Conservation (phyloP, 2,329 filamentous ascomycete species). For the Colletotrichum scovillei region DNA sequence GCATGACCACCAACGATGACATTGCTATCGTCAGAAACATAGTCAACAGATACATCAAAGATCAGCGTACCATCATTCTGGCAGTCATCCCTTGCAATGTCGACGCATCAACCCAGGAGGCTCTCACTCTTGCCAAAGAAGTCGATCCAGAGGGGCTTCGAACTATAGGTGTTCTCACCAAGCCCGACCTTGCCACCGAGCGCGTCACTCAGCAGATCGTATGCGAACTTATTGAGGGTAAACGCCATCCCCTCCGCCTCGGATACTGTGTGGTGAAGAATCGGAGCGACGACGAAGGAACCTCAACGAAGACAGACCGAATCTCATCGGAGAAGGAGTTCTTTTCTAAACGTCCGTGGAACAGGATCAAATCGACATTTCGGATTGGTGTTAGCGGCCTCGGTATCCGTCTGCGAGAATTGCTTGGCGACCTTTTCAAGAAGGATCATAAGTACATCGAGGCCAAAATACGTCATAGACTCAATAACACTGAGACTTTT, state of each 20-base stretch:
- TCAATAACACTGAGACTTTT: background rate
- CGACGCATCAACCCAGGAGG: conserved; percentile 56
- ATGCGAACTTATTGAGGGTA: conserved; percentile 54
- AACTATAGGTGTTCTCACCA: conserved; percentile 65
- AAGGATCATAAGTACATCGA: conserved; percentile 26
- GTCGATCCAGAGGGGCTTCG: conserved; percentile 52
- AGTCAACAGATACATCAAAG: conserved; percentile 58
- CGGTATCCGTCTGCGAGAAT: conserved; percentile 45
- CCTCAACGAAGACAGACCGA: conserved; percentile 45
- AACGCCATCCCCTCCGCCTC: conserved; percentile 53
- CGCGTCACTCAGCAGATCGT: conserved; percentile 49
- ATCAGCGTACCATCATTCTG: conserved; percentile 61
- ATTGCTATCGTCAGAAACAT: conserved; percentile 58
- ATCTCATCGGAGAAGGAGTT: conserved; percentile 49
- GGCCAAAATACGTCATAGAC: background rate
- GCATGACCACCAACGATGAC: conserved; percentile 56
- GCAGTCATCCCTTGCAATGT: conserved; percentile 55
- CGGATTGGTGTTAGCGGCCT: conserved; percentile 50
- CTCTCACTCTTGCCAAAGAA: conserved; percentile 48
- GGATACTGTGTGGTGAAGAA: conserved; percentile 63
- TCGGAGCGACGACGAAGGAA: conserved; percentile 47
- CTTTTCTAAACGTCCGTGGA: conserved; percentile 52
- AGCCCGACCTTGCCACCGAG: conserved; percentile 66
- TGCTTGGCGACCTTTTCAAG: conserved; percentile 55
- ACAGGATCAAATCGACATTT: conserved; percentile 40